Evolutionary conservation across 2,329 filamentous ascomycete genomes (phyloP), one percentile per base, ranked within the genome.

Genomic region (Ciborinia camelliae): DNA sequence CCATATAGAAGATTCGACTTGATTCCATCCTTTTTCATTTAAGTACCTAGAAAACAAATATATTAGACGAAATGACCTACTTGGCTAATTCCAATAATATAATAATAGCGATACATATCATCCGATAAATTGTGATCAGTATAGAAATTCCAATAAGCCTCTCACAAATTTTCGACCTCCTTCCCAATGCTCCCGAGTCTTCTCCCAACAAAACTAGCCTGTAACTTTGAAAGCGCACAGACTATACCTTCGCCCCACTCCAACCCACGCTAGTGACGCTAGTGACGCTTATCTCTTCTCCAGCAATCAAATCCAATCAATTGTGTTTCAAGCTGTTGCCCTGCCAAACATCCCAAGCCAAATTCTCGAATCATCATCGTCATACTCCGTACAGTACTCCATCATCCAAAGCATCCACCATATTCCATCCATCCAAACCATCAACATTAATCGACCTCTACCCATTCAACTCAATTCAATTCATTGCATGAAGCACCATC

Each of bases 401-500:
- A 35, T 53, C 37, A n/a, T 30, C 23, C 14, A 30, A 43, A 28
- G 12, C 35, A 55, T 41, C 20, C 26, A 43, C 2, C 52, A 39
- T 26, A 37, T 26, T 39, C 52, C 23, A 41, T 39, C 35, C 9
- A 14, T 20, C 6, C 4, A 12, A 30, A 23, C 18, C 9, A 43
- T 8, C 18, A 18, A 2, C 10, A 45, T 32, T 3, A 23, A 30
- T 35, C n/a, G 23, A 35, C 12, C 28, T 26, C 39, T 4, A 32
- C 0, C 28, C n/a, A 23, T 15, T 6, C 18, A 15, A 20, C 50
- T 20, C 26, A 43, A 23, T n/a, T n/a, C n/a, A n/a, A 14, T 30
- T 48, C 62, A 37, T 1, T 23, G 67, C 65, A 53, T 62, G 66
- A 23, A 32, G 62, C 1, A 55, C 63, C 32, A 55, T 65, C 37